These are phyloP conservation scores for Podochytrium sp. DNA, from an alignment of 192 early-diverging fungal genomes.

Conservation along the genomic window DNA sequence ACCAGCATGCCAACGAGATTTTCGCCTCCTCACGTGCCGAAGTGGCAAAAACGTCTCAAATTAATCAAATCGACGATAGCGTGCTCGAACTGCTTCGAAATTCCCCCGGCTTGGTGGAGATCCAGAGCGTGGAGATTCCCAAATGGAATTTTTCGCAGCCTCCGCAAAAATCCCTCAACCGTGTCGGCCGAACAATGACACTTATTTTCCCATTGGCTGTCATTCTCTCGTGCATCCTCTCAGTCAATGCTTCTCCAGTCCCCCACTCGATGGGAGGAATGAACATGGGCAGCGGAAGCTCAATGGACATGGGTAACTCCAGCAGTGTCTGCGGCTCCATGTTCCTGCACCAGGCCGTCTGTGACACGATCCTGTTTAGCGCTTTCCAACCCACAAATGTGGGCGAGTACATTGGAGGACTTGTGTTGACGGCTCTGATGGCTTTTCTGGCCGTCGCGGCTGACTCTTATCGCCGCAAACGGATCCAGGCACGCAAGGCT, in stretches of 20 bases:
- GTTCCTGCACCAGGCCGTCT: neutral
- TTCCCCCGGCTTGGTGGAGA: no score
- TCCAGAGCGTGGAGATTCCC: no score
- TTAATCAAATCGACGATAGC: no score
- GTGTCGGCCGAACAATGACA: neutral
- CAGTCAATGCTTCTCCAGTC: no score
- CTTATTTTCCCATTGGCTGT: neutral
- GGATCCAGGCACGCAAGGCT: neutral
- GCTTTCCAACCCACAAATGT: constrained; percentile 29
- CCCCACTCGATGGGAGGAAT: no score
- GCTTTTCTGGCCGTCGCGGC: neutral
- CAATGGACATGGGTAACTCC: neutral
- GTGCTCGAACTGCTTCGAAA: no score
- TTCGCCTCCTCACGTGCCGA: no score
- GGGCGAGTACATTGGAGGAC: constrained; percentile 33
- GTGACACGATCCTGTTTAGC: constrained; percentile 13
- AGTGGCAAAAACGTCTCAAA: no score
- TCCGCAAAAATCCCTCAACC: no score
- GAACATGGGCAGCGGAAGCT: no score
- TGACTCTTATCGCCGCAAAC: neutral
- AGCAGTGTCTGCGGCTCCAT: constrained; percentile 8
- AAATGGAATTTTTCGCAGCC: no score
- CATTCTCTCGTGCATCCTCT: neutral
- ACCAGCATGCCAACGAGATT: no score
- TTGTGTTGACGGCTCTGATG: neutral